Base-by-base conservation (phyloP, 2,329 filamentous ascomycete genomes). In the Xylaria sp. region DNA sequence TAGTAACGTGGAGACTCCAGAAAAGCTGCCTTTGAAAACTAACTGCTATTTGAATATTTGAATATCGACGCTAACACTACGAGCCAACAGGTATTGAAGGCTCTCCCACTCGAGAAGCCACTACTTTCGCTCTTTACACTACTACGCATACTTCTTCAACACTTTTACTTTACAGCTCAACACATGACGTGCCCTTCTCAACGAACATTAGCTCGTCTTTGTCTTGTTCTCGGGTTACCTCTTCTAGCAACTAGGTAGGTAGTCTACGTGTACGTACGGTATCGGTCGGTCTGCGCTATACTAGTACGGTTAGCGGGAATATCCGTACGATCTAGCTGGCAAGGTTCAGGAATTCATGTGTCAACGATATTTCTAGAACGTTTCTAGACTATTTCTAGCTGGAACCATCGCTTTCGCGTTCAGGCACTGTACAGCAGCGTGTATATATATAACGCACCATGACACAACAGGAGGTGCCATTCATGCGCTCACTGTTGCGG, bases 311-410 rank as follows among this genome's bases (percentile, higher is more conserved):
- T 67, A 57, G 65, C 61, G 65, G 65, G 61, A 64, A 45, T 31
- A 67, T 63, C 65, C 65, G 61, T 27, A 47, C 17, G 3, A 25
- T 42, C 31, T 49, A 60, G 25, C 20, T 54, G 29, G 22, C 25
- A 50, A 31, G 49, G 51, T 56, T 42, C 29, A 49, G 54, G 42
- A 63, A 58, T 36, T 47, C 13, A 11, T 58, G 38, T 58, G 54
- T 66, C 39, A 38, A 44, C 54, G 49, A 47, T 55, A 56, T 66
- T 66, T 66, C 64, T 62, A 49, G 65, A 67, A 67, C 4, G 22
- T 45, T 67, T 67, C 65, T 57, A 56, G 65, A 64, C 13, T 31
- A 13, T 25, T 50, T 64, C 65, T 56, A 64, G 55, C 31, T 42
- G 6, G 53, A 45, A 29, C 56, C 20, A 31, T 38, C 36, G 25